These are phyloP conservation scores for Shiraia sp. DNA, from an alignment of 2,329 filamentous ascomycete species.

Conservation along the genomic window DNA sequence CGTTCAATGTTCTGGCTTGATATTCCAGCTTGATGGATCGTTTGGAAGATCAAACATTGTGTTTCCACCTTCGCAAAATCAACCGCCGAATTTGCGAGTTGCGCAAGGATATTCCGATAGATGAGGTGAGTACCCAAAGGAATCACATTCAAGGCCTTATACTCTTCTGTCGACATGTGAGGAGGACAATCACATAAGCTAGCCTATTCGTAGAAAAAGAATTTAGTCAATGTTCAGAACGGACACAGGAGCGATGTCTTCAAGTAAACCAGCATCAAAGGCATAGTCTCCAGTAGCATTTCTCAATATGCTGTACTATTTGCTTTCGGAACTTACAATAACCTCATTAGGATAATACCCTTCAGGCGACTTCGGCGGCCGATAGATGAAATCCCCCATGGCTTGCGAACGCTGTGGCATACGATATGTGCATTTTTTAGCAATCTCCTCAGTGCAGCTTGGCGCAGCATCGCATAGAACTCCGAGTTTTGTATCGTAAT, in stretches of 20 bases:
- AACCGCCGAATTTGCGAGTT: conserved; percentile 54
- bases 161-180: conserved; percentile 58
- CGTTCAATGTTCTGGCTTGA: conserved; percentile 23
- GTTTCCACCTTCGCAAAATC: conserved; percentile 58
- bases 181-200: conserved; percentile 48
- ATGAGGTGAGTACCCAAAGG: conserved; percentile 55
- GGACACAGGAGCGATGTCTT: no score
- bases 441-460: conserved; percentile 16
- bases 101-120: conserved; percentile 60
- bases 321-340: conserved; percentile 34
- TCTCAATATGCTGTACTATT: no score
- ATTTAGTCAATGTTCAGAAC: no score
- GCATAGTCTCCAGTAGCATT: no score
- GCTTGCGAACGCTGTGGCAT: conserved; percentile 37
- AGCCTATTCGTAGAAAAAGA: neutral
- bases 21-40: conserved; percentile 54
- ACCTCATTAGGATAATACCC: conserved; percentile 54
- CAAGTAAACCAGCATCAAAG: no score
- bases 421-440: conserved; percentile 46
- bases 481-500: conserved; percentile 26
- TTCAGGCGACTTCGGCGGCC: conserved; percentile 24
- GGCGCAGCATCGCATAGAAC: conserved; percentile 16
- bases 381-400: conserved; percentile 50
- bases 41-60: conserved; percentile 54
- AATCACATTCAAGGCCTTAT: conserved; percentile 55